A percentile compares a stretch with the other conserved stretches of the same genome.
Conservation (phyloP, 805 yeast genomes). For the Pichia californica region DNA sequence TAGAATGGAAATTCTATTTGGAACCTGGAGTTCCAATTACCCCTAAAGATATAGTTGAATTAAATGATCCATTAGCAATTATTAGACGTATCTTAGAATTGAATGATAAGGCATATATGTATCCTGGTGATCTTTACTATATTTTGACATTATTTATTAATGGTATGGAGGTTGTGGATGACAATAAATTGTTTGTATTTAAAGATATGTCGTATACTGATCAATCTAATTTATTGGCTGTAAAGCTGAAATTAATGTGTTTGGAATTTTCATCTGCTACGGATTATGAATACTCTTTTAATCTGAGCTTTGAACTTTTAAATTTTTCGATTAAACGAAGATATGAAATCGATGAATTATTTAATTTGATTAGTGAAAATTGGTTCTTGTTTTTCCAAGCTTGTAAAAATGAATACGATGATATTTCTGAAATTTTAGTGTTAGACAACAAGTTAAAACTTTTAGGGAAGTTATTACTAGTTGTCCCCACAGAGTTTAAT, state of each 20-base stretch:
- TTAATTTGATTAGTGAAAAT: constrained; percentile 23
- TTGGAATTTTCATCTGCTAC: constrained; percentile 61
- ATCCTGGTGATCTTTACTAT: constrained; percentile 35
- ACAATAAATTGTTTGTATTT: constrained; percentile 7
- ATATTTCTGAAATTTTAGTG: constrained; percentile 6
- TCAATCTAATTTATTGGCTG: constrained; percentile 20
- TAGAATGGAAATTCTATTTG: constrained; percentile 27
- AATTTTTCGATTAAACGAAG: constrained; percentile 18
- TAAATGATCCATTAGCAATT: constrained; percentile 21
- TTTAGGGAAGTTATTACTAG: constrained; percentile 43
- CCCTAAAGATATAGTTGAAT: constrained; percentile 22
- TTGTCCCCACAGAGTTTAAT: constrained; percentile 51
- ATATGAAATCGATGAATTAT: constrained; percentile 10
- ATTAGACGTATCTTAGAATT: constrained; percentile 39
- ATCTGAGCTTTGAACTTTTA: constrained; percentile 34
- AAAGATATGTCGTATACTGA: constrained; percentile 8
- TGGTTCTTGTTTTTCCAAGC: constrained; percentile 78
- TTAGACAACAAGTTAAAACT: constrained; percentile 42
- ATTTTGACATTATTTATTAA: constrained; percentile 36
- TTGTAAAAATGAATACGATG: constrained; percentile 41
- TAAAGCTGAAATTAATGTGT: constrained; percentile 35
- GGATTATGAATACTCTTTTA: constrained; percentile 56
- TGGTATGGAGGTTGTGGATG: constrained; percentile 30
- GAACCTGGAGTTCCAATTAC: constrained; percentile 26
- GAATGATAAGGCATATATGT: constrained; percentile 45